Conservation (phyloP, 148 eudicot genomes). For the Cornus suecica region DNA sequence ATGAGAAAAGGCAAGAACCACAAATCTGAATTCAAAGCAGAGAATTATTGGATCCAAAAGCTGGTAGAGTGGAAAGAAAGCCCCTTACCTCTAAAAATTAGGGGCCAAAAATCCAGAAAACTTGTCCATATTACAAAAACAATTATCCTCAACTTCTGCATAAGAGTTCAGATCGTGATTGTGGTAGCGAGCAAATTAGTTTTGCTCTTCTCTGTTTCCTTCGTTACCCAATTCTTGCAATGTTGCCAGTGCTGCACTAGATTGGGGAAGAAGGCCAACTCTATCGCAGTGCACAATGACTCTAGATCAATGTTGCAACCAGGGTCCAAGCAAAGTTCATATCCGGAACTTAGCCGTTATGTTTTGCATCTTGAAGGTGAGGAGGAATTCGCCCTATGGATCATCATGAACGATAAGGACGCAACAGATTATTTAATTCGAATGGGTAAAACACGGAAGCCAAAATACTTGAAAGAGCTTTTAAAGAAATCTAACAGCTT, state of each 20-base stretch:
- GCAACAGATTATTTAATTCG: no score
- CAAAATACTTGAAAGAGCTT: no score
- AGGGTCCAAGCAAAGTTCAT: no score
- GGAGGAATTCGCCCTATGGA: no score
- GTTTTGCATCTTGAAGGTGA: no score
- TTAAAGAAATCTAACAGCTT: no score
- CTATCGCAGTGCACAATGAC: no score
- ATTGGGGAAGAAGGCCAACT: no score
- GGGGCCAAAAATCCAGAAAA: slow-evolving; percentile 3
- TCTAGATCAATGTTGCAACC: no score
- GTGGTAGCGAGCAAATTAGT: slow-evolving; percentile 19
- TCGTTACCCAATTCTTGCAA: neutral
- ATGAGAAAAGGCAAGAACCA: neutral
- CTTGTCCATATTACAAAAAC: slow-evolving; percentile 7
- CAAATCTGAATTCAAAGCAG: slow-evolving; percentile 8
- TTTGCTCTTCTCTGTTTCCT: slow-evolving; percentile 1
- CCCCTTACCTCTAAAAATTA: slow-evolving; percentile 1
- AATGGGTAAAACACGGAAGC: no score
- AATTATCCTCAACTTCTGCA: slow-evolving; percentile 1
- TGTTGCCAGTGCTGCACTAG: neutral
- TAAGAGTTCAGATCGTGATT: slow-evolving; percentile 14
- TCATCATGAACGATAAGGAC: no score
- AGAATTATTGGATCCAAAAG: slow-evolving; percentile 26
- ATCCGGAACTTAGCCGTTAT: no score
- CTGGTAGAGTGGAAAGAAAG: slow-evolving; percentile 19